Base-by-base conservation (phyloP, 176 grass and related monocot genomes). In the Juncus effusus region DNA sequence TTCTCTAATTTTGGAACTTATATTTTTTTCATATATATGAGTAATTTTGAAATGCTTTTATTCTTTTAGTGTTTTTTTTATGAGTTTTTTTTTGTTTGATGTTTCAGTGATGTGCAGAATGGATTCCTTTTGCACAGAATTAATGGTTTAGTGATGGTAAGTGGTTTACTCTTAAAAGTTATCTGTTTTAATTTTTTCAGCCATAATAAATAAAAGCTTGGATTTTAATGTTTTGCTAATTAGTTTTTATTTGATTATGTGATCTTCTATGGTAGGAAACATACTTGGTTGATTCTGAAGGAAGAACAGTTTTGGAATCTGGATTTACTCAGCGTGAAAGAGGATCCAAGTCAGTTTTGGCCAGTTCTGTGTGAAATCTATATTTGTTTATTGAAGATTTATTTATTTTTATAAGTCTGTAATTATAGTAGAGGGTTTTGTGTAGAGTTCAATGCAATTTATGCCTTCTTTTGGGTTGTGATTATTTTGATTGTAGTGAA, bases 121-220 rank as follows among this genome's bases (percentile, higher is more conserved):
- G 74, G 60, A 3, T 77, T 83, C 44, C 55, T 83, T 50, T 45
- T 83, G 38, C 81, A 78, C 62, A 72, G 68, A 83, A 75, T 74
- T 42, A 78, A 38, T 72, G 67, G 67, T 45, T 60, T 78, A 61
- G 61, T 78, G 16, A 83, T 83, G 52, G 81, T 83, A 63, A 78
- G 81, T 78, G 40, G 56, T 51, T 37, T 52, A n/a, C 14, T 56
- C n/a, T 12, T 54, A 41, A 13, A 42, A 13, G 54, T 6, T 60
- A 53, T 16, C 7, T 64, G n/a, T 72, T 7, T 15, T 54, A 28
- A 28, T 28, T 28, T 28, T 61, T 44, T 13, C 40, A 41, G 12
- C 37, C 12, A 59, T 42, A 28, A 64, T 7, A 41, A 36, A 3
- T 64, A 42, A 75, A 40, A 11, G 3, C 36, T 14, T 3, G 2